Evolutionary conservation across 2,329 filamentous ascomycete genomes (phyloP).

Genomic region (Lasiodiplodia sp.): DNA sequence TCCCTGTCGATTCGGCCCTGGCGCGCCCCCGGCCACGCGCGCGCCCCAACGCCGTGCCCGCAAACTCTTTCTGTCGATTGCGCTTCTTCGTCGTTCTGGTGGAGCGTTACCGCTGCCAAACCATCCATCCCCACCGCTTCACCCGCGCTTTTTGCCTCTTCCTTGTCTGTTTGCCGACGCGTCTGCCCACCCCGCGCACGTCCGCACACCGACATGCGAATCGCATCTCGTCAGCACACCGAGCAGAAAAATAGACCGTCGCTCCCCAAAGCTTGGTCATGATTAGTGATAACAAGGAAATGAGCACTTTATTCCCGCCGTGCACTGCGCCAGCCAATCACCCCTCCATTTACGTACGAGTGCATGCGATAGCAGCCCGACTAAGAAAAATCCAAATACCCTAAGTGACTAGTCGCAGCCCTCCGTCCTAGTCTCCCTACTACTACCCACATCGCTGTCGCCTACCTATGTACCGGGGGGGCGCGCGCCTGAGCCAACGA

Average conservation of each 20-base stretch:
- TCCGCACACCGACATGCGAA: conserved; percentile 1
- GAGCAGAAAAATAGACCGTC: not conserved
- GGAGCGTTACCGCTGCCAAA: conserved; percentile 8
- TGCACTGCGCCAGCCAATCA: not conserved
- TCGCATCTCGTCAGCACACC: conserved; percentile 10
- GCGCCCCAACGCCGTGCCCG: not conserved
- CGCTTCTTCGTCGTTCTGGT: not conserved
- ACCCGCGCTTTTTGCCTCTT: conserved; percentile 3
- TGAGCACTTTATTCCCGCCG: not conserved
- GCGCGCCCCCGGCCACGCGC: conserved; percentile 5
- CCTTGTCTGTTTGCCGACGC: not conserved
- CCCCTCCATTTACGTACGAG: not conserved
- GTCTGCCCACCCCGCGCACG: conserved; percentile 8
- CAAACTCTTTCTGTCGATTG: not conserved
- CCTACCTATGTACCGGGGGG: not conserved
- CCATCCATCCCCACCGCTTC: not conserved
- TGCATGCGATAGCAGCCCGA: not conserved
- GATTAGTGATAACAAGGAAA: conserved; percentile 12
- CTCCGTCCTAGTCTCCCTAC: not conserved
- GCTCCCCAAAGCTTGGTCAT: not conserved
- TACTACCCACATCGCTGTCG: not conserved
- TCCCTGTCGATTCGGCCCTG: not conserved
- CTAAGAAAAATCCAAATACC: not conserved
- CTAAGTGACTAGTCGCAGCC: not conserved
- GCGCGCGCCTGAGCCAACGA: not conserved